Evolutionary conservation across 1,284 basidiomycete genomes (phyloP), one percentile per base, ranked within the genome.

Genomic region (Papiliotrema fonsecae): DNA sequence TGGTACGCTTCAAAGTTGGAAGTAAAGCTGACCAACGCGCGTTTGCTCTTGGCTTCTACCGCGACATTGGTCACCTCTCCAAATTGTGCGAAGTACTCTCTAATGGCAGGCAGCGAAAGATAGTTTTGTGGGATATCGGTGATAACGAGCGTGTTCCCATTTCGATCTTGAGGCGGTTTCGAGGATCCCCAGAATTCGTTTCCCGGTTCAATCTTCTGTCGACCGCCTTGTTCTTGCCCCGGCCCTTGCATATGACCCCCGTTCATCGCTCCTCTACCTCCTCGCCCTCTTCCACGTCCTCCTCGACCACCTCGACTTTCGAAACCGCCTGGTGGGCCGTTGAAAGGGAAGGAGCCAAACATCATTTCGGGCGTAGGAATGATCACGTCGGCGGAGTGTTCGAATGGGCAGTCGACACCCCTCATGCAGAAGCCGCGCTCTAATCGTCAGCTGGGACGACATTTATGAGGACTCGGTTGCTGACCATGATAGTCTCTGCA

Each of bases 21-120:
- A 18, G 83, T 79, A 70, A 94, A 97, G 57, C 85, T 88, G 58
- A 97, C 86, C 37, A 96, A 75, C 0, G 93, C 92, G 26, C 76
- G 69, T 62, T 88, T 87, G 34, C 78, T 79, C 30, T 79, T 80
- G n/a, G 74, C 73, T 67, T 97, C 91, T 49, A 97, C 82, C 4
- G 88, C 89, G 49, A 97, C 88, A 60, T 93, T 91, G 30, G 90
- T 93, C 56, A 97, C 89, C 5, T 83, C 86, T 18, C 93, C 93
- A 61, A 96, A 97, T 55, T 85, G 82, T 69, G 86, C 86, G 75
- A 97, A 97, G 84, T 90, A 94, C 31, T 81, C 82, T 64, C 87
- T 88, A 50, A 97, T 84, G 14, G 82, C 77, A 41, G 84, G 84
- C 25, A 92, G 79, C 31, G 82, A 82, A 40, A 94, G 79, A 60